A percentile compares a stretch with the other conserved stretches of the same genome.
Evolutionary conservation across 1,284 basidiomycete species (phyloP).

Genomic region (Phylloporus sp.): DNA sequence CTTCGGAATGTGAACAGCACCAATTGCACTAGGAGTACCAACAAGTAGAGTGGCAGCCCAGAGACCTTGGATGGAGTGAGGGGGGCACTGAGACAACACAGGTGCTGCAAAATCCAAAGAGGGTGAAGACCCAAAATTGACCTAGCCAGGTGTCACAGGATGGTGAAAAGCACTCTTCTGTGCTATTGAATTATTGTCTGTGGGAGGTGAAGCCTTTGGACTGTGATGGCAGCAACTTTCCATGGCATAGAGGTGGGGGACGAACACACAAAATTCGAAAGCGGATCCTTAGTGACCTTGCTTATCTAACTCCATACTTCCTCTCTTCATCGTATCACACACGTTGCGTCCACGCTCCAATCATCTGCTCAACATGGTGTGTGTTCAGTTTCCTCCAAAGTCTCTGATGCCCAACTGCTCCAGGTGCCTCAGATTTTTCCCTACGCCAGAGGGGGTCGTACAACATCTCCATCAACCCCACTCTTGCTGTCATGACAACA

Average conservation of each 20-base stretch:
- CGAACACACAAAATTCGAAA: too few species aligned
- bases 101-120: not conserved
- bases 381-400: not conserved
- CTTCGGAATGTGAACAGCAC: not conserved
- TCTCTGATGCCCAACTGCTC: not conserved
- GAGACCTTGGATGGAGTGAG: not conserved
- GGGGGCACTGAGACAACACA: not conserved
- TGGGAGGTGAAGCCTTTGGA: too few species aligned
- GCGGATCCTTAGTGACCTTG: too few species aligned
- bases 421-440: not conserved
- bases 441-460: not conserved
- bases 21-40: not conserved
- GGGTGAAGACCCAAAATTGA: not conserved
- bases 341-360: too few species aligned
- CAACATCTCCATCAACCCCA: not conserved
- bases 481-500: not conserved
- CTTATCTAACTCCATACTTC: too few species aligned
- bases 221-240: too few species aligned
- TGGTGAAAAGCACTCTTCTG: too few species aligned
- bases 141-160: too few species aligned
- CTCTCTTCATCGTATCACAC: too few species aligned
- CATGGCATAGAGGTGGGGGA: too few species aligned
- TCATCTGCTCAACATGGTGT: too few species aligned
- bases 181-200: too few species aligned
- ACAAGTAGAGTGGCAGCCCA: not conserved